phyloP scores from a whole-genome alignment of 2,329 filamentous ascomycete species.

The Ceratocystis eucalypticola region DNA sequence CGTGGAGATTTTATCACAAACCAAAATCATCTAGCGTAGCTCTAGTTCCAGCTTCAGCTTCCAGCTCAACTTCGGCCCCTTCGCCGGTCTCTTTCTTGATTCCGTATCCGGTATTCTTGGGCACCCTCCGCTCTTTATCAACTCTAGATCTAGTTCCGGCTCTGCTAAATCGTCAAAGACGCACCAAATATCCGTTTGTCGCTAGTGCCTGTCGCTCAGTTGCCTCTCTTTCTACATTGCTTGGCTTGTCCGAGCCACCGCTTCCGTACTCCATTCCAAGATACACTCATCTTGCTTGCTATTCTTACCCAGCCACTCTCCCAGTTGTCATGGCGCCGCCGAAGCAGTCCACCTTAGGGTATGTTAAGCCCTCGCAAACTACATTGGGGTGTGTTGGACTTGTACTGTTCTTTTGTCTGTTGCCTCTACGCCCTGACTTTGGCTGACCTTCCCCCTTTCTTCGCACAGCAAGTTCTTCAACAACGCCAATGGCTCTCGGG shows the following conservation, averaged over 20 bases:
- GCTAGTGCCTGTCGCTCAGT: background rate
- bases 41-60: background rate
- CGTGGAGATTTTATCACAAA: background rate
- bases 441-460: background rate
- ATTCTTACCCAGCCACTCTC: background rate
- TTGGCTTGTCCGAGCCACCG: background rate
- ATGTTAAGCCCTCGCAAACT: slow-evolving; percentile 61
- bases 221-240: background rate
- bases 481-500: slow-evolving; percentile 40
- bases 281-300: background rate
- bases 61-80: background rate
- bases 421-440: background rate
- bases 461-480: slow-evolving; percentile 75
- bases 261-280: too few relatives aligned
- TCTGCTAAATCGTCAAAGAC: background rate
- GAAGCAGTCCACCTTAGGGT: slow-evolving; percentile 79
- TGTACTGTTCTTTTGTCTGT: background rate
- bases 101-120: too few relatives aligned
- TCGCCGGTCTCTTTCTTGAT: background rate
- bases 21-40: background rate
- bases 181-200: background rate
- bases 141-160: background rate
- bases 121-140: background rate
- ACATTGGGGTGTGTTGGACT: slow-evolving; percentile 52
- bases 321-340: slow-evolving; percentile 32